Base-by-base conservation (phyloP, 352 stramenopile genomes). In the Phytophthora pinifolia region DNA sequence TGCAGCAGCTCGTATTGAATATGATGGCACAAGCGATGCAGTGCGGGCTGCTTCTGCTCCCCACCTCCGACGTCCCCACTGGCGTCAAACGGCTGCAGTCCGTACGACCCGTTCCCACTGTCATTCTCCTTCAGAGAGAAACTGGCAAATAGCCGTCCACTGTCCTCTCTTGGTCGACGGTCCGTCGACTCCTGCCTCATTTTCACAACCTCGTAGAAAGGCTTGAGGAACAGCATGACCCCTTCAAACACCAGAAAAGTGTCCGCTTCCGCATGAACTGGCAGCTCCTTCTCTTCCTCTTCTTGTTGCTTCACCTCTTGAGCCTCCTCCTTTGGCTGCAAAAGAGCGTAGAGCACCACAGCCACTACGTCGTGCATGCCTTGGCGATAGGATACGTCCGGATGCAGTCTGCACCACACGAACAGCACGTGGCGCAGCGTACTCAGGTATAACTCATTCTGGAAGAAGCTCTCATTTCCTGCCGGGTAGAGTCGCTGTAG, bases 321-420 rank as follows among this genome's bases (percentile, higher is more conserved):
- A 27, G 4, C 22, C 25, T 47, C 31, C 14, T 57, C 22, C 30
- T 25, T 10, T 36, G n/a, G 9, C n/a, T 68, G 25, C 31, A 68
- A 33, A 22, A 90, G 86, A 7, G 83, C 74, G 39, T 85, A 94
- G 20, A 94, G 73, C 22, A 94, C 76, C 8, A 94, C 81, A 0
- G 81, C 81, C 2, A 74, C 79, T 42, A 94, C 79, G 44, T 94
- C 83, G 50, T 94, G 83, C 83, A 94, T 94, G 8, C 83, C 83
- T 57, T 94, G 83, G 18, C 83, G 78, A 35, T 94, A 94, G n/a
- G 80, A 83, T 42, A 94, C 75, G 22, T 89, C 78, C 6, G 84
- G 72, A 43, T 94, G 78, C 42, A 89, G 48, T 34, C 84, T 85
- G 59, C 82, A 92, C 84, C 84, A 94, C 17, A 92, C 76, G 34